Conservation (phyloP, 257 asterid species). For the Ilex asprella region DNA sequence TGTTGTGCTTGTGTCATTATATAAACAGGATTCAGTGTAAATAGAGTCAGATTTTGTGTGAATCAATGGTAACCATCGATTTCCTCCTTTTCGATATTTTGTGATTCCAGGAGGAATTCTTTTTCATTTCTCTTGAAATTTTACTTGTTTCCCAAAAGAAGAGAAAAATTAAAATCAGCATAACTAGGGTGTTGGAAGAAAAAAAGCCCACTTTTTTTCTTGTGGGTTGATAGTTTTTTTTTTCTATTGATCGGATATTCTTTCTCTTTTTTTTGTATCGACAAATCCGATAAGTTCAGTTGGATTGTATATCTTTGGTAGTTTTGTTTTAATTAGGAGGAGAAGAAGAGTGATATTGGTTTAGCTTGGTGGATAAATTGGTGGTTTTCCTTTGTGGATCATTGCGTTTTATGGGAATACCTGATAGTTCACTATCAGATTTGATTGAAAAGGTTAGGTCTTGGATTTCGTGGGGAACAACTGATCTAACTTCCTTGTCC, state of each 20-base stretch:
- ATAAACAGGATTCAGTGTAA: constrained; percentile 25
- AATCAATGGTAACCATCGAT: constrained; percentile 21
- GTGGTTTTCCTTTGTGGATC: constrained; percentile 26
- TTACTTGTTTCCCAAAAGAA: constrained; percentile 18
- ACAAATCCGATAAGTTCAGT: constrained; percentile 15
- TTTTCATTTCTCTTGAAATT: constrained; percentile 18
- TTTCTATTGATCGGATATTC: constrained; percentile 23
- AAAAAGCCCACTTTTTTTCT: constrained; percentile 52
- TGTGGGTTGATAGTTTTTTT: constrained; percentile 58
- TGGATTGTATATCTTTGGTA: background rate
- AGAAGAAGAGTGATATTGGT: constrained; percentile 9
- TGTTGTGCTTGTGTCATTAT: constrained; percentile 7
- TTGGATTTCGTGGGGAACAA: constrained; percentile 50
- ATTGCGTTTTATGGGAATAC: constrained; percentile 60
- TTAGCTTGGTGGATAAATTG: constrained; percentile 9
- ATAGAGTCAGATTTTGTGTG: constrained; percentile 31
- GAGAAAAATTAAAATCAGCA: constrained; percentile 8
- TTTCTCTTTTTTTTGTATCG: constrained; percentile 21
- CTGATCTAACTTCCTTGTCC: constrained; percentile 22
- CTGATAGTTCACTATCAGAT: constrained; percentile 44
- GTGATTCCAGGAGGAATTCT: constrained; percentile 34
- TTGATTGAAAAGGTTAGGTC: constrained; percentile 62
- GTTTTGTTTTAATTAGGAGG: constrained; percentile 14
- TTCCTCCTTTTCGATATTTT: constrained; percentile 28
- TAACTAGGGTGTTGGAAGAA: constrained; percentile 16